Conservation (phyloP, 2,329 filamentous ascomycete species). For the Sporothrix phasma region DNA sequence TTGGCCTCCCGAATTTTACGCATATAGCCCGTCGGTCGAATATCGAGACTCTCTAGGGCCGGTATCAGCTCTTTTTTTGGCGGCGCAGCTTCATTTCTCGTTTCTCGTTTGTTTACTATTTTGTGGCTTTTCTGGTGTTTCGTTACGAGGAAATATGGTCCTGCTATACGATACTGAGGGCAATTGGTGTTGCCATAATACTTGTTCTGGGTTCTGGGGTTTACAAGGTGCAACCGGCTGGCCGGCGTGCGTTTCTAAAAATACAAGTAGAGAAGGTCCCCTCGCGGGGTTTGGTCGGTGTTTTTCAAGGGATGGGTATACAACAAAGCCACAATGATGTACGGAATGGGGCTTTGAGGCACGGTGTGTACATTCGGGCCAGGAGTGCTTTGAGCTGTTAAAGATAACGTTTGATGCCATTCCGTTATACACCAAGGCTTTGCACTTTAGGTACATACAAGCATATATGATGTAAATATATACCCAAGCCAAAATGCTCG, state of each 20-base stretch:
- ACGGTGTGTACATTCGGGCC: not conserved
- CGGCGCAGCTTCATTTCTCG: not conserved
- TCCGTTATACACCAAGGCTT: not conserved
- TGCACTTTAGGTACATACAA: not conserved
- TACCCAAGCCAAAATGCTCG: too few relatives aligned
- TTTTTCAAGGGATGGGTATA: not conserved
- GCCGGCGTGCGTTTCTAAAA: not conserved
- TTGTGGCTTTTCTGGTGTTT: not conserved
- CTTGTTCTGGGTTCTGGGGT: not conserved
- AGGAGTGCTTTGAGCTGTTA: not conserved
- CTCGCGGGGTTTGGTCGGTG: slow-evolving; percentile 8
- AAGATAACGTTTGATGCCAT: not conserved
- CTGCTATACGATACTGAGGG: not conserved
- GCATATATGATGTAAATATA: not conserved
- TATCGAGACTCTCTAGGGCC: not conserved
- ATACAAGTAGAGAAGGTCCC: slow-evolving; percentile 10
- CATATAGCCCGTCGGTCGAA: not conserved
- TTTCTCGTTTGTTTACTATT: not conserved
- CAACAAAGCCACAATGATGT: not conserved
- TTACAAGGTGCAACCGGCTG: not conserved
- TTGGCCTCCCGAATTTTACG: not conserved
- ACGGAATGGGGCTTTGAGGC: not conserved
- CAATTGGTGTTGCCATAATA: not conserved
- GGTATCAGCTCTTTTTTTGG: not conserved
- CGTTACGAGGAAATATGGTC: not conserved